Percentiles rank a stretch among this genome's conserved stretches.
These are phyloP conservation scores for Hanseniaspora singularis DNA, from an alignment of 805 yeast genomes.

Conservation along the genomic window DNA sequence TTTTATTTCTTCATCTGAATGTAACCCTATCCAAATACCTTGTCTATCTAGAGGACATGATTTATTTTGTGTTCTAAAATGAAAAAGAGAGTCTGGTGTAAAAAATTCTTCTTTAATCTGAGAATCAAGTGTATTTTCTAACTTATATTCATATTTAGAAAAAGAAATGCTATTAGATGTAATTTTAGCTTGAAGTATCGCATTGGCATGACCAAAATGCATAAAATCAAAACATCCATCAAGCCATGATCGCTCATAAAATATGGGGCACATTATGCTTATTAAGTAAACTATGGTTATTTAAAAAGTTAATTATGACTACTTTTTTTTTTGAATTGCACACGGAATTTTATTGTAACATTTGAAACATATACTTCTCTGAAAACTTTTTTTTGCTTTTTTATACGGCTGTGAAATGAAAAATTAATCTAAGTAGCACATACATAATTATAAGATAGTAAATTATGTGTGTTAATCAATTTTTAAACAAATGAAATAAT, in stretches of 20 bases:
- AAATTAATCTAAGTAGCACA: too few species aligned
- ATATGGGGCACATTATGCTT: too few species aligned
- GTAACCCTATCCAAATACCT: slow-evolving; percentile 49
- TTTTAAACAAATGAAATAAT: too few species aligned
- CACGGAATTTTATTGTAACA: too few species aligned
- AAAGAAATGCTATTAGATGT: slow-evolving; percentile 64
- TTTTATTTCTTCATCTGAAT: slow-evolving; percentile 76
- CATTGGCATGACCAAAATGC: slow-evolving; percentile 97
- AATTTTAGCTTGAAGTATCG: slow-evolving; percentile 83
- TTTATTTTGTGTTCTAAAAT: background rate
- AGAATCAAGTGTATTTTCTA: slow-evolving; percentile 8
- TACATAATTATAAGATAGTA: too few species aligned
- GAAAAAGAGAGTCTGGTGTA: background rate
- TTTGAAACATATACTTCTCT: too few species aligned
- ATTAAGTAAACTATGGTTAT: too few species aligned
- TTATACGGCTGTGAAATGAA: too few species aligned
- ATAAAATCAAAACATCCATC: slow-evolving; percentile 98
- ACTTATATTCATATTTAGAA: background rate
- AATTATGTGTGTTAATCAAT: too few species aligned
- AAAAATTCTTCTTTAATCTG: background rate
- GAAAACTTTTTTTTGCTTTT: too few species aligned
- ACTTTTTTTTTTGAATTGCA: too few species aligned
- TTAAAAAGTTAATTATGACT: too few species aligned
- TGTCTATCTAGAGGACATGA: background rate
- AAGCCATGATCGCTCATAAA: slow-evolving; percentile 61